These are phyloP conservation scores for Aspergillus texensis DNA, from an alignment of 2,329 filamentous ascomycete species.

Conservation along the genomic window DNA sequence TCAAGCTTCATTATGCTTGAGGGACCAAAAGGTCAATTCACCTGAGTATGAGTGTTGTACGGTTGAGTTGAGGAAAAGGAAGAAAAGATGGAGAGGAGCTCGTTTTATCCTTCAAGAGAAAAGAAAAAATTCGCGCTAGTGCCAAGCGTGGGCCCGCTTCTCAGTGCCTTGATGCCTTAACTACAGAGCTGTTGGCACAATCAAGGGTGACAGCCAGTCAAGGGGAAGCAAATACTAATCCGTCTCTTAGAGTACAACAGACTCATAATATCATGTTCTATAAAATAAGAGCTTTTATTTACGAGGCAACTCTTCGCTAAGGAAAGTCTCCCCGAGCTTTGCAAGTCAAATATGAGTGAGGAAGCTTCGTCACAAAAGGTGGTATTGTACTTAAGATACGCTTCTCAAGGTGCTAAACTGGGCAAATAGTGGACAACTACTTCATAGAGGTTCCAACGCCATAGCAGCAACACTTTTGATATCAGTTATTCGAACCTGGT, in stretches of 20 bases:
- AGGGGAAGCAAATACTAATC: constrained; percentile 1
- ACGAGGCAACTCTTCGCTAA: background rate
- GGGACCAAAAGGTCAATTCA: background rate
- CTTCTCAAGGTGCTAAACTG: background rate
- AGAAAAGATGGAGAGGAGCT: background rate
- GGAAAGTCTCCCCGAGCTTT: background rate
- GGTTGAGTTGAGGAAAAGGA: background rate
- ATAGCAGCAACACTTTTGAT: background rate
- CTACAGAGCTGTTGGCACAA: background rate
- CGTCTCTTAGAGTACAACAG: background rate
- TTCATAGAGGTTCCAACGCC: background rate
- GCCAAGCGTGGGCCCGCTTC: constrained; percentile 3
- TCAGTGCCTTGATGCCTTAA: constrained; percentile 13
- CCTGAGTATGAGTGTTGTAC: background rate
- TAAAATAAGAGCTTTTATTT: background rate
- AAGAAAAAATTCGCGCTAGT: constrained; percentile 10
- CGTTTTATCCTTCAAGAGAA: constrained; percentile 5
- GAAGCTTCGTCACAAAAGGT: background rate
- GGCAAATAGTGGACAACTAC: background rate
- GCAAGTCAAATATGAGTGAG: background rate
- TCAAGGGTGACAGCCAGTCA: background rate
- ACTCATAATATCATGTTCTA: background rate
- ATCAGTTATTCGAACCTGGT: constrained; percentile 2
- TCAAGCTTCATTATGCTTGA: constrained; percentile 12
- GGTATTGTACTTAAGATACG: background rate